A percentile compares a stretch with the other conserved stretches of the same genome.
These are phyloP conservation scores for Cantharellus anzutake DNA, from an alignment of 768 basidiomycete species.

Conservation along the genomic window DNA sequence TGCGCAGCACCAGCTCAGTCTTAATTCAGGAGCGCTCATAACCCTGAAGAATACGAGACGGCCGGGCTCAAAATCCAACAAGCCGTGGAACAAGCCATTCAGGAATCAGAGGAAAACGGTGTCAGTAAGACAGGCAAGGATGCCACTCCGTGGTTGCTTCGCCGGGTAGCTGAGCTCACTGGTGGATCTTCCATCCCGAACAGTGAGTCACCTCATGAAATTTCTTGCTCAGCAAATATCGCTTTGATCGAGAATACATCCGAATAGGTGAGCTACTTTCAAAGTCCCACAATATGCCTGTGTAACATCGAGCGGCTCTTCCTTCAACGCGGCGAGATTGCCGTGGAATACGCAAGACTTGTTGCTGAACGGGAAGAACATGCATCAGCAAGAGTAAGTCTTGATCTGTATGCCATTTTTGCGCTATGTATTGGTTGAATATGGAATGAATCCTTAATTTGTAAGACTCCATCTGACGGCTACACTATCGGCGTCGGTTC, in stretches of 20 bases:
- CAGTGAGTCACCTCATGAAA: conserved; percentile 31
- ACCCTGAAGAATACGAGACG: conserved; percentile 55
- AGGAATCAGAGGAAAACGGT: conserved; percentile 66
- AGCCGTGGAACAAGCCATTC: conserved; percentile 67
- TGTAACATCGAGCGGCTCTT: conserved; percentile 1
- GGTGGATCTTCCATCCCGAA: conserved; percentile 51
- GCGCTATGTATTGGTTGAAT: not conserved
- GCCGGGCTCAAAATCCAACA: conserved; percentile 51
- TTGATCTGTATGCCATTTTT: not conserved
- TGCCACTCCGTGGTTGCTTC: conserved; percentile 85
- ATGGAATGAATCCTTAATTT: not conserved
- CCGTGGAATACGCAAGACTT: conserved; percentile 50
- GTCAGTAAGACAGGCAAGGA: conserved; percentile 70
- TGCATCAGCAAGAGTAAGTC: not conserved
- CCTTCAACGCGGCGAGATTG: conserved; percentile 50
- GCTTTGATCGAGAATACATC: conserved; percentile 84
- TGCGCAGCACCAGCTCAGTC: conserved; percentile 45
- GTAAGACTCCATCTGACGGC: not conserved
- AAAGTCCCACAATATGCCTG: not conserved
- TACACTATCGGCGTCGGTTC: not conserved
- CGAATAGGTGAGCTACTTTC: conserved; percentile 40
- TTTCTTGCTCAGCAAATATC: conserved; percentile 17
- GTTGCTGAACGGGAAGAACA: not conserved
- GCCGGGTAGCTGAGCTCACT: conserved; percentile 65
- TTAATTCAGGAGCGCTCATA: conserved; percentile 62